Percentiles rank a stretch among this genome's conserved stretches.
phyloP scores from a whole-genome alignment of 345 rosid species.

The Populus davidiana region DNA sequence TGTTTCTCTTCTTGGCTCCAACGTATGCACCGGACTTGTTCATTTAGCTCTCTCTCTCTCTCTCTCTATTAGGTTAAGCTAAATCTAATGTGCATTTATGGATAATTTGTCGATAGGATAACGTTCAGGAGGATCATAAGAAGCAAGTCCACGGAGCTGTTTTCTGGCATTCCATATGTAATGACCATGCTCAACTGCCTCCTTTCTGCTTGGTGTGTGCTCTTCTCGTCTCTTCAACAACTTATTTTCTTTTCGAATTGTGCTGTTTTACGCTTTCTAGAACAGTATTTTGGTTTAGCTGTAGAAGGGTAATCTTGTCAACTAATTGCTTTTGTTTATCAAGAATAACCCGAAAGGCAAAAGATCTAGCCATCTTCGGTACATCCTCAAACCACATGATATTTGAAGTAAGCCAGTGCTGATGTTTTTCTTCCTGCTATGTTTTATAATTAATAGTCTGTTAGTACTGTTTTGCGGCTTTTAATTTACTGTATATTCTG shows the following conservation, averaged over 20 bases:
- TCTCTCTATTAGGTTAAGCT: not conserved
- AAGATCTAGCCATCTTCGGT: not conserved
- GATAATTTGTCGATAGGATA: conserved; percentile 44
- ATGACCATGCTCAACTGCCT: conserved; percentile 98
- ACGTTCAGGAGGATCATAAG: conserved; percentile 77
- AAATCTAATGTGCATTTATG: not conserved
- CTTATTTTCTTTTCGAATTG: not conserved
- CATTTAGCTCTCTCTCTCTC: not conserved
- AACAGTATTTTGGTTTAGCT: not conserved
- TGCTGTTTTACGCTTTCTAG: not conserved
- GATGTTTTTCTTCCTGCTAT: not conserved
- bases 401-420: not conserved
- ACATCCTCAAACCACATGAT: not conserved
- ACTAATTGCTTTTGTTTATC: not conserved
- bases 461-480: not conserved
- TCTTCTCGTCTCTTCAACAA: conserved; percentile 11
- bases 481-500: not conserved
- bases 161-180: conserved; percentile 93
- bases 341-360: not conserved
- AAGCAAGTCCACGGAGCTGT: conserved; percentile 72
- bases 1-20: conserved; percentile 92
- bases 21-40: conserved; percentile 40
- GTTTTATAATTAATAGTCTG: not conserved
- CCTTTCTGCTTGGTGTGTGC: conserved; percentile 81
- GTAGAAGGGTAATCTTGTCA: not conserved